Base-by-base conservation (phyloP, 257 asterid genomes). In the Jaltomata sinuosa region DNA sequence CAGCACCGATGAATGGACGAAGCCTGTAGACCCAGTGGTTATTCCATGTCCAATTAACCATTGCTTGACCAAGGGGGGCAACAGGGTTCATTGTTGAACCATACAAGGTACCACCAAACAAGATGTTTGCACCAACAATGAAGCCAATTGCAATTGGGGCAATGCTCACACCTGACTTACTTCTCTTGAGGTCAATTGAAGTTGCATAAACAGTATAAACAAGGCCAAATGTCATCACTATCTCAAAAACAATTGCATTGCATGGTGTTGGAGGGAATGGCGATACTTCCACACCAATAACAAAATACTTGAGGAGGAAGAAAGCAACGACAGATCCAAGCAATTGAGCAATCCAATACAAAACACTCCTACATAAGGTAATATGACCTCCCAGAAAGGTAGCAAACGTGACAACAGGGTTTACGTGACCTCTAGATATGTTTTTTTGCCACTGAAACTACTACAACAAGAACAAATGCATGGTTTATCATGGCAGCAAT, bases 51-150 rank as follows among this genome's bases (percentile, higher is more conserved):
- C 89, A 92, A 94, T 89, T 89, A 82, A 53, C 36, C 82, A 96
- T 94, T 92, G 97, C 96, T 0, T 96, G 97, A 1, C 95, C 97
- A 38, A 94, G 92, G 2, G 97, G 90, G 57, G 90, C 95, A 8
- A 95, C 97, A 0, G 95, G 97, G 92, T 94, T 94, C 97, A 94
- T 92, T 9, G 94, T 91, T n/a, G 94, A 95, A 1, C 97, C 97
- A 16, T 84, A 88, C 5, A 94, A 91, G 2, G 97, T 94, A 0
- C 97, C 97, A 22, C 97, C 97, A 0, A 93, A 96, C 84, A 92
- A 84, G 90, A 94, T 91, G 89, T 94, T 92, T 81, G 97, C 97
- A 7, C 97, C 97, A 15, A 94, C 94, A 92, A 1, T 14, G 18
- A 49, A 89, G 22, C 97, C 95, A 22, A 92, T 92, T 79, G 95